These are phyloP conservation scores for Entomortierella chlamydospora DNA, from an alignment of 192 early-diverging fungal genomes.

Conservation along the genomic window DNA sequence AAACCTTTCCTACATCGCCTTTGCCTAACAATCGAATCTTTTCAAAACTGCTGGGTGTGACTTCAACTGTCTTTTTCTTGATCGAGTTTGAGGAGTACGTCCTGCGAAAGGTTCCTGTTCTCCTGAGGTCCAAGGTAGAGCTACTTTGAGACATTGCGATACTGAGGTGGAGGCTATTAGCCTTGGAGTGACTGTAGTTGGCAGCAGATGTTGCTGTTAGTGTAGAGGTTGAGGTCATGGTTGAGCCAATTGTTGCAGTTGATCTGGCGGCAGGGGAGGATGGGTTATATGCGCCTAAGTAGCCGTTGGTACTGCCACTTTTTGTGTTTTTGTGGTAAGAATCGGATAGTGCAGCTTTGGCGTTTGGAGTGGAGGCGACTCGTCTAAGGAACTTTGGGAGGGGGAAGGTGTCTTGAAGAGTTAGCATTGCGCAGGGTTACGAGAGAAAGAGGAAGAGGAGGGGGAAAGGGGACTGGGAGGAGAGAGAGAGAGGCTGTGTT, in stretches of 20 bases:
- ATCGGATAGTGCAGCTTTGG: conserved; percentile 43
- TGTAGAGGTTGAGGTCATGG: conserved; percentile 27
- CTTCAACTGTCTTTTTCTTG: conserved; percentile 83
- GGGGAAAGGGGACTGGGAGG: neutral
- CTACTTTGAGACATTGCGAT: conserved; percentile 32
- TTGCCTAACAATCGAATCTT: conserved; percentile 95
- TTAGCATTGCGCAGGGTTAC: conserved; percentile 1
- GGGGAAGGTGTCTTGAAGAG: neutral
- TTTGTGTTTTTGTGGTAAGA: conserved; percentile 4
- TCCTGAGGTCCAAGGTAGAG: conserved; percentile 44
- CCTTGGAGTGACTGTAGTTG: neutral
- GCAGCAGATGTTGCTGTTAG: neutral
- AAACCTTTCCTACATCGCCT: conserved; percentile 98
- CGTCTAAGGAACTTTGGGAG: conserved; percentile 55
- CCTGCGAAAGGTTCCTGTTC: conserved; percentile 67
- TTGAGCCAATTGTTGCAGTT: conserved; percentile 38
- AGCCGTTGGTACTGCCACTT: conserved; percentile 16
- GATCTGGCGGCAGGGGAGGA: conserved; percentile 35
- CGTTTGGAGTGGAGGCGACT: conserved; percentile 64
- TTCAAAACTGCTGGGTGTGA: conserved; percentile 87
- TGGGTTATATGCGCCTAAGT: conserved; percentile 31
- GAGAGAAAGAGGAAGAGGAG: neutral
- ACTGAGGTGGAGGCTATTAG: conserved; percentile 19
- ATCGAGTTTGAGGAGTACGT: conserved; percentile 88
- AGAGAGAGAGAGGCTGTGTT: neutral